Evolutionary conservation across 2,329 filamentous ascomycete genomes (phyloP).

Genomic region (Epichloe sp.): DNA sequence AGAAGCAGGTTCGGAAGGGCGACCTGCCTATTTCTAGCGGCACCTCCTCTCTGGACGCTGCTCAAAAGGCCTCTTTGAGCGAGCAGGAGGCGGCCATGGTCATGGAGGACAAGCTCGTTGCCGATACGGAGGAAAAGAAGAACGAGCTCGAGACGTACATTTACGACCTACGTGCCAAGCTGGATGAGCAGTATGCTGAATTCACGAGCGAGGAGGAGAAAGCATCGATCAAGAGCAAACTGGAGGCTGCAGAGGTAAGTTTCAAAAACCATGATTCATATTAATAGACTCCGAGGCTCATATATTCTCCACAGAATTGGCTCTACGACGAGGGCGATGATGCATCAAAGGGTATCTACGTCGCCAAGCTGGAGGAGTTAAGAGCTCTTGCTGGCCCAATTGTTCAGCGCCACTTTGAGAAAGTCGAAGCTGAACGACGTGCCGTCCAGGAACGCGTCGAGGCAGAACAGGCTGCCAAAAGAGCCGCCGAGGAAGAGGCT

Average conservation of each 20-base stretch:
- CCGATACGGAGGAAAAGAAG: conserved; percentile 98
- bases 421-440: conserved; percentile 75
- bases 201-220: conserved; percentile 91
- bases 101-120: conserved; percentile 96
- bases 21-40: conserved; percentile 79
- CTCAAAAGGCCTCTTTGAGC: conserved; percentile 49
- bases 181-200: conserved; percentile 81
- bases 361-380: conserved; percentile 93
- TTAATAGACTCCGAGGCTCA: conserved; percentile 6
- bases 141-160: conserved; percentile 98
- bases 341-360: conserved; percentile 82
- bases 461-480: conserved; percentile 65
- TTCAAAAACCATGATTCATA: background rate
- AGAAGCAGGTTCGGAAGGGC: conserved; percentile 98
- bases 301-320: conserved; percentile 63
- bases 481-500: conserved; percentile 43
- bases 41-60: conserved; percentile 64
- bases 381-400: conserved; percentile 82
- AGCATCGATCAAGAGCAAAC: conserved; percentile 68
- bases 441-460: conserved; percentile 65
- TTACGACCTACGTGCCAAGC: conserved; percentile 91
- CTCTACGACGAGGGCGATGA: conserved; percentile 96
- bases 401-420: conserved; percentile 89
- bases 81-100: conserved; percentile 88
- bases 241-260: conserved; percentile 77